phyloP scores from a whole-genome alignment of 2,329 filamentous ascomycete species.

The Beauveria medogensis region DNA sequence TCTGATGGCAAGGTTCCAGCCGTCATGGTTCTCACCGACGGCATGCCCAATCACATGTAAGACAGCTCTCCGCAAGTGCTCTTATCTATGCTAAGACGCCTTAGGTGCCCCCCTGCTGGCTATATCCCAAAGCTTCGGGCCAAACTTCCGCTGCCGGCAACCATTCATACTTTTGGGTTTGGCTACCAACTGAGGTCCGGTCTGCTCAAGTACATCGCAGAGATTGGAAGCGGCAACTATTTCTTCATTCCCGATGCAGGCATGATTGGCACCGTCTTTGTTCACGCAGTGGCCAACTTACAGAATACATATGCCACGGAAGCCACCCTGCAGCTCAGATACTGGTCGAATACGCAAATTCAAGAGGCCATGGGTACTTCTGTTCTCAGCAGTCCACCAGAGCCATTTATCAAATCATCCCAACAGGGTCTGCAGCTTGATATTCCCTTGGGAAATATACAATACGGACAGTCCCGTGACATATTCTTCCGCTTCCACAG shows the following conservation, averaged over 20 bases:
- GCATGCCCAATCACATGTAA: constrained; percentile 45
- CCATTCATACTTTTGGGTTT: constrained; percentile 32
- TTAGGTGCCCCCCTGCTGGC: constrained; percentile 39
- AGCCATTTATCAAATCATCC: constrained; percentile 8
- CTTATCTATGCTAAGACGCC: not conserved
- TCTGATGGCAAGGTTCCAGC: constrained; percentile 35
- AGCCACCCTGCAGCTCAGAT: constrained; percentile 35
- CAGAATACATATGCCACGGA: constrained; percentile 48
- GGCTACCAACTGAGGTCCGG: constrained; percentile 32
- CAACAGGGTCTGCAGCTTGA: constrained; percentile 22
- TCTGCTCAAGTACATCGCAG: constrained; percentile 51
- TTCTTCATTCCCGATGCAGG: constrained; percentile 54
- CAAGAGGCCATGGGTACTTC: constrained; percentile 31
- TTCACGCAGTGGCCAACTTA: constrained; percentile 53
- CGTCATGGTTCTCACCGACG: constrained; percentile 47
- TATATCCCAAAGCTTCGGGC: constrained; percentile 46
- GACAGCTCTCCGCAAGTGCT: constrained; percentile 8
- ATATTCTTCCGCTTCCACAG: constrained; percentile 36
- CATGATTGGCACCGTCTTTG: constrained; percentile 56
- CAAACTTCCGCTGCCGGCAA: constrained; percentile 32
- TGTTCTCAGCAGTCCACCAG: constrained; percentile 26
- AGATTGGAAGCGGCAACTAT: constrained; percentile 49
- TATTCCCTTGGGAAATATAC: constrained; percentile 42
- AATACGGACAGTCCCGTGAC: constrained; percentile 54
- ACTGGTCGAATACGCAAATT: constrained; percentile 28